Base-by-base conservation (phyloP, 805 yeast genomes). In the Brettanomyces custersianus region DNA sequence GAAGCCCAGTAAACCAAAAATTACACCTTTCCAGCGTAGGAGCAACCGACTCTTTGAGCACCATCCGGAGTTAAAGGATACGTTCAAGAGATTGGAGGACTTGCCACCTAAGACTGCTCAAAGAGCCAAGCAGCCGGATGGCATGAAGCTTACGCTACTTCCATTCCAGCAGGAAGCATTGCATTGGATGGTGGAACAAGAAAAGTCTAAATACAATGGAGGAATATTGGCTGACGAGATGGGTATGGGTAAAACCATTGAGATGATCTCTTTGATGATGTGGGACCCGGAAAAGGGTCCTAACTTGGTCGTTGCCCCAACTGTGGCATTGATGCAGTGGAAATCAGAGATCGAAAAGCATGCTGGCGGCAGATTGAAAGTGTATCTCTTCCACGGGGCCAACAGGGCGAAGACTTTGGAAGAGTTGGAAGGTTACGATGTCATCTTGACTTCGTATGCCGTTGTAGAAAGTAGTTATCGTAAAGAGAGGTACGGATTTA, bases 241-340 rank as follows among this genome's bases (percentile, higher is more conserved):
- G 99, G 99, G 99, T 25, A 90, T 92, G 97, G 99, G 99, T 43
- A 92, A 92, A 51, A 92, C 99, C 1, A 88, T 92, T 34, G 98
- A 92, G 60, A 90, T 95, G 26, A 90, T 92, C 42, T 92, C 94
- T 0, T 60, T 92, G 31, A 73, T 92, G 51, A 74, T 88, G 76
- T 57, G 68, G 32, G 94, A 86, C 55, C 53, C 68, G 34, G 49
- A 63, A 0, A 78, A 76, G 45, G 62, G 74, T 9, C 96, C 96
- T 8, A 84, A 79, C 45, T 62, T 92, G 41, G 97, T 92, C 4
- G 82, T 92, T 15, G 97, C 96, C 0, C 99, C 99, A 0, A 90
- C 98, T 0, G 98, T 92, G n/a, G 97, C 97, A 0, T 62, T 92
- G 31, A 84, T 92, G 82, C 99, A 92, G 56, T 92, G 99, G 99